Evolutionary conservation across 2,329 filamentous ascomycete species (phyloP).

Genomic region (Neocucurbitaria cava): DNA sequence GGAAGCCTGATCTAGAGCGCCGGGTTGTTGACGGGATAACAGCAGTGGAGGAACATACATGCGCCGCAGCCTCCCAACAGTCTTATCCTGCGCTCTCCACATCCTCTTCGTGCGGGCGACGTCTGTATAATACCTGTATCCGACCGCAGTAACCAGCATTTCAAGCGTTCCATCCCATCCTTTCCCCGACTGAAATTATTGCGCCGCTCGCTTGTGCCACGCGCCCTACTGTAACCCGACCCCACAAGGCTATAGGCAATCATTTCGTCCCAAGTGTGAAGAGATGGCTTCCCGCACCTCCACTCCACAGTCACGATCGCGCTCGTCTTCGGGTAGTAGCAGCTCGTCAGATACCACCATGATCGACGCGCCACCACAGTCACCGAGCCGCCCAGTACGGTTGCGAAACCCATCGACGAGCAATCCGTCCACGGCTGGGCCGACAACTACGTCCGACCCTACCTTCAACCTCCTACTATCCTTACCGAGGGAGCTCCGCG

Average conservation of each 20-base stretch:
- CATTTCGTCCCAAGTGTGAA: neutral
- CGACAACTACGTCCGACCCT: conserved; percentile 19
- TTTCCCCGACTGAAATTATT: neutral
- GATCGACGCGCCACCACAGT: conserved; percentile 38
- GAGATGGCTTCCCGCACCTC: conserved; percentile 39
- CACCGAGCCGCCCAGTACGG: conserved; percentile 33
- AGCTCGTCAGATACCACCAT: conserved; percentile 43
- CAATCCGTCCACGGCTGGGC: conserved; percentile 14
- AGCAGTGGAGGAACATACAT: conserved; percentile 8
- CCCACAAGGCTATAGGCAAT: conserved; percentile 15
- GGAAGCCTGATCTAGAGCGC: conserved; percentile 6
- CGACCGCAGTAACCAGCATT: neutral
- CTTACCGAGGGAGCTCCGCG: conserved; percentile 47
- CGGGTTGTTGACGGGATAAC: conserved; percentile 4
- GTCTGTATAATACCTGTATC: neutral
- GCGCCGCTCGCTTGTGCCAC: conserved; percentile 1
- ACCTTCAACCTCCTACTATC: conserved; percentile 43
- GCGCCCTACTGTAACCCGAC: conserved; percentile 8
- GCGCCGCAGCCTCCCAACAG: conserved; percentile 8
- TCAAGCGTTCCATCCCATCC: neutral
- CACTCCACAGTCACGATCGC: conserved; percentile 37
- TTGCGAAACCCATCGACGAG: conserved; percentile 33
- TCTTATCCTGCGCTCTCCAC: neutral
- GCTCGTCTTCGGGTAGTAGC: conserved; percentile 39
- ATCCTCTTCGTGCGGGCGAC: neutral